A percentile compares a stretch with the other conserved stretches of the same genome.
These are phyloP conservation scores for Byssoonygena ceratinophila DNA, from an alignment of 2,329 filamentous ascomycete genomes.

Conservation along the genomic window DNA sequence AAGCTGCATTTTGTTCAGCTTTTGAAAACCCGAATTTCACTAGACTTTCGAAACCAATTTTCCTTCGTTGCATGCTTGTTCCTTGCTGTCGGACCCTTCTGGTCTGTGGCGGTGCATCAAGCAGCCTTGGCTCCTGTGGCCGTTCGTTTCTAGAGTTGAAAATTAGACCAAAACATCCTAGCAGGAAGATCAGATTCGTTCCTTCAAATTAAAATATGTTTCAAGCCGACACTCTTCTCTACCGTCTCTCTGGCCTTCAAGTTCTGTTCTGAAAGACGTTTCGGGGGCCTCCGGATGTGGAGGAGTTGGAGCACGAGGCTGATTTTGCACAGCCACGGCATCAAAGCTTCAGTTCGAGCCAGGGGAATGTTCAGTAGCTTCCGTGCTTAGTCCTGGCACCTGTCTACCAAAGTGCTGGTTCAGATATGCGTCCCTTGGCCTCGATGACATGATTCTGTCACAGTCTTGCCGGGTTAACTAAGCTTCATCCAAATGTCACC, in stretches of 20 bases:
- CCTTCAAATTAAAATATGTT: not conserved
- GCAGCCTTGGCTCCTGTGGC: not conserved
- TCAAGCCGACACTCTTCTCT: not conserved
- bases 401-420: no score
- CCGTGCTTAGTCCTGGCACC: no score
- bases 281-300: not conserved
- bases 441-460: not conserved
- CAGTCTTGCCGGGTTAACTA: no score
- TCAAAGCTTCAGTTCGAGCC: not conserved
- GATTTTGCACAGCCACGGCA: not conserved
- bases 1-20: not conserved
- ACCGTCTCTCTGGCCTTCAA: not conserved
- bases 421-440: no score
- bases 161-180: not conserved
- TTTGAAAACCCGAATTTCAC: not conserved
- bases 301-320: not conserved
- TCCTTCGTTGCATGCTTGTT: not conserved
- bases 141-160: not conserved
- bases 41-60: not conserved
- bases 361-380: not conserved
- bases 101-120: constrained; percentile 6
- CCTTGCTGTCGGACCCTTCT: not conserved
- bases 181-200: not conserved
- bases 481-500: no score
- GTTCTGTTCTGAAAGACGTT: not conserved